These are phyloP conservation scores for Volutella citrinella DNA, from an alignment of 2,329 filamentous ascomycete genomes.

Conservation along the genomic window DNA sequence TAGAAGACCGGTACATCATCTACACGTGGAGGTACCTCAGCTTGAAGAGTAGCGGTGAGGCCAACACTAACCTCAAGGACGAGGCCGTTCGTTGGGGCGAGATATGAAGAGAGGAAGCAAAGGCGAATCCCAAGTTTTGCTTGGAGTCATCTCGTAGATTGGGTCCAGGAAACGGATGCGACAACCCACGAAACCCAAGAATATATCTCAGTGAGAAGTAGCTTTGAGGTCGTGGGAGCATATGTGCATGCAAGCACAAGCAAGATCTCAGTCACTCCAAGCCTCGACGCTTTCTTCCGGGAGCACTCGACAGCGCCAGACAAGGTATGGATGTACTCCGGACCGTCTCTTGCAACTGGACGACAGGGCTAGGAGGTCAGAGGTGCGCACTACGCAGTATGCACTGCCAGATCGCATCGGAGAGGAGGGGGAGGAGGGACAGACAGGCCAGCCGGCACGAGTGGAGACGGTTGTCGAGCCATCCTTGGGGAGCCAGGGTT, in stretches of 20 bases:
- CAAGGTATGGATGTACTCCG: no score
- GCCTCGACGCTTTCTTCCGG: no score
- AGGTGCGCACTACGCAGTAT: slow-evolving; percentile 28
- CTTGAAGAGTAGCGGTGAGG: slow-evolving; percentile 25
- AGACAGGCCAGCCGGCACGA: no score
- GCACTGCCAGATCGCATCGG: slow-evolving; percentile 29
- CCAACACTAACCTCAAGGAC: slow-evolving; percentile 24
- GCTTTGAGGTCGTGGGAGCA: slow-evolving; percentile 13
- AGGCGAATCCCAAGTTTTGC: slow-evolving; percentile 11
- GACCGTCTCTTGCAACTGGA: no score
- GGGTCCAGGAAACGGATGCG: no score
- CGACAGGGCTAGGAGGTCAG: slow-evolving; percentile 21
- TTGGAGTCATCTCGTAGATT: slow-evolving; percentile 7
- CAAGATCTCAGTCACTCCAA: slow-evolving; percentile 25
- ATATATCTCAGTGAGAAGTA: no score
- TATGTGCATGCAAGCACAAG: slow-evolving; percentile 26
- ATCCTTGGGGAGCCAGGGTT: slow-evolving; percentile 17
- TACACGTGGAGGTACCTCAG: slow-evolving; percentile 20
- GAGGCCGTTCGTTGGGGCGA: slow-evolving; percentile 17
- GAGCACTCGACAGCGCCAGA: no score
- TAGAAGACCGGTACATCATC: slow-evolving; percentile 18
- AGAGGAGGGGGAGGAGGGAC: slow-evolving; percentile 20
- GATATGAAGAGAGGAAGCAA: slow-evolving; percentile 10
- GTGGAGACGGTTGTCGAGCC: slow-evolving; percentile 27
- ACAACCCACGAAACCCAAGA: no score